Percentiles rank a stretch among this genome's conserved stretches.
Conservation (phyloP, 176 grass and related monocot genomes). For the Leersia perrieri region DNA sequence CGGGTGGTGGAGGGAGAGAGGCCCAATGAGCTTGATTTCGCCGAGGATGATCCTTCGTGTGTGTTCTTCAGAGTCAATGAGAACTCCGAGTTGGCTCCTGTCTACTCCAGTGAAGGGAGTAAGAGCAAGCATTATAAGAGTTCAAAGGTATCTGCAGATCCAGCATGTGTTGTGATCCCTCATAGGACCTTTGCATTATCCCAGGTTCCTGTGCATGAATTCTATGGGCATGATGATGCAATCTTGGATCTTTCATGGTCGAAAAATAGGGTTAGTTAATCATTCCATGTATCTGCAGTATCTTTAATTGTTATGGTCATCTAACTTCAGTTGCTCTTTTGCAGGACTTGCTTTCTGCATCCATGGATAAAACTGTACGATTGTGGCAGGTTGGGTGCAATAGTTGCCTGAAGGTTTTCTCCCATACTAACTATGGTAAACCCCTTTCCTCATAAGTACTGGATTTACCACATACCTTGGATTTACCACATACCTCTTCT, state of each 20-base stretch:
- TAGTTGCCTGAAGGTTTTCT: constrained; percentile 79
- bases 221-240: constrained; percentile 60
- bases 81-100: constrained; percentile 58
- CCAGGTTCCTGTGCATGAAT: constrained; percentile 65
- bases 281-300: constrained; percentile 3
- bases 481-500: constrained; percentile 3
- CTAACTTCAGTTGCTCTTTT: constrained; percentile 24
- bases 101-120: constrained; percentile 39
- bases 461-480: constrained; percentile 1
- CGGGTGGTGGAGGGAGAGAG: constrained; percentile 51
- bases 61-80: constrained; percentile 70
- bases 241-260: constrained; percentile 96
- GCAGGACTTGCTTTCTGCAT: constrained; percentile 74
- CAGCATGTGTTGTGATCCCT: constrained; percentile 78
- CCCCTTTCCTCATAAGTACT: background rate
- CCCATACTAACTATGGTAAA: constrained; percentile 77
- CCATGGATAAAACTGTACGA: constrained; percentile 86
- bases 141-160: constrained; percentile 43
- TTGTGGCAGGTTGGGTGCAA: constrained; percentile 68
- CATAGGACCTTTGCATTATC: constrained; percentile 58
- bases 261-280: constrained; percentile 59
- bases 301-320: constrained; percentile 25
- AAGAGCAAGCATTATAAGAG: constrained; percentile 50
- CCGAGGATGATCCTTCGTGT: constrained; percentile 62
- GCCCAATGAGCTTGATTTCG: constrained; percentile 41